Conservation (phyloP, 306 rosid species). For the Senna siamea region DNA sequence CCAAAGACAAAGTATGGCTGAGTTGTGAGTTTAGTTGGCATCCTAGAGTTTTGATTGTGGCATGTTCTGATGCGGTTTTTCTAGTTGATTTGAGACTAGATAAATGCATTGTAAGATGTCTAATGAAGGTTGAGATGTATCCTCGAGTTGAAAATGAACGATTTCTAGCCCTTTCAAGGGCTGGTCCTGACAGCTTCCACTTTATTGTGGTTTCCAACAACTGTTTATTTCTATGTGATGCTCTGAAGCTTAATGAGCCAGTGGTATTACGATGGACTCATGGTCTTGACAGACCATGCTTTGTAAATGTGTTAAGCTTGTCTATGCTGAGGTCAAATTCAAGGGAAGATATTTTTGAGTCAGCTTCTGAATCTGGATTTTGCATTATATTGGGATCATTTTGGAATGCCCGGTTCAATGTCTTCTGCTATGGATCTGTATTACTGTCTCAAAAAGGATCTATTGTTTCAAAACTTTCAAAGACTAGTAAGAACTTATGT, state of each 20-base stretch:
- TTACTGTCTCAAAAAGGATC: conserved; percentile 43
- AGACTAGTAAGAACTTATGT: conserved; percentile 39
- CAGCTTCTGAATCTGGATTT: conserved; percentile 68
- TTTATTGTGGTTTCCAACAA: conserved; percentile 59
- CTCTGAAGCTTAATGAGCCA: conserved; percentile 64
- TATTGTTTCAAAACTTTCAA: conserved; percentile 43
- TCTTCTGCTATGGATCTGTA: conserved; percentile 66
- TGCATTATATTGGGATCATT: conserved; percentile 73
- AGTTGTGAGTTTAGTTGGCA: conserved; percentile 81
- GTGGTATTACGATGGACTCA: conserved; percentile 67
- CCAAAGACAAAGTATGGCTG: conserved; percentile 51
- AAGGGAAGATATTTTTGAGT: conserved; percentile 44
- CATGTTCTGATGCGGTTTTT: conserved; percentile 63
- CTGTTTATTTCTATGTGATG: conserved; percentile 66
- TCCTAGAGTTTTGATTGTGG: conserved; percentile 62
- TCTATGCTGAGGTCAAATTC: conserved; percentile 64
- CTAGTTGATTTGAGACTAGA: conserved; percentile 60
- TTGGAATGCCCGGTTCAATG: conserved; percentile 62
- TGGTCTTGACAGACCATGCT: conserved; percentile 54
- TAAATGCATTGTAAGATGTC: conserved; percentile 49
- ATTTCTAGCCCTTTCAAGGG: conserved; percentile 60
- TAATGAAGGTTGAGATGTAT: conserved; percentile 62
- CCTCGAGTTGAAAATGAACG: conserved; percentile 46
- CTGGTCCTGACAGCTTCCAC: conserved; percentile 51
- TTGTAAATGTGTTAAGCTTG: conserved; percentile 51